Percentiles rank a stretch among this genome's conserved stretches.
These are phyloP conservation scores for Wickerhamiella shivajii DNA, from an alignment of 805 yeast genomes.

Conservation along the genomic window DNA sequence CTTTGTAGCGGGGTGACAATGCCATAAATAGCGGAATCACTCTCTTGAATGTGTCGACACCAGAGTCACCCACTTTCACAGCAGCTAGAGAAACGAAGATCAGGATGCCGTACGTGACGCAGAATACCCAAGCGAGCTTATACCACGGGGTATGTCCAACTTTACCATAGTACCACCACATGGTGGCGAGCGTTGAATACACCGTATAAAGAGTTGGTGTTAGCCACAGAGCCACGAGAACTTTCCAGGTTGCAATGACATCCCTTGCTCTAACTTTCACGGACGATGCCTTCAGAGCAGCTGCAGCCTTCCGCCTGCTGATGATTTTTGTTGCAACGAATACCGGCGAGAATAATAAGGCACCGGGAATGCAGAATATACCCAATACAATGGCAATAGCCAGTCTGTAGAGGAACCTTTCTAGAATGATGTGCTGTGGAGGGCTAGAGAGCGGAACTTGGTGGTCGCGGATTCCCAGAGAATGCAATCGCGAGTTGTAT, in stretches of 20 bases:
- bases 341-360: constrained; percentile 73
- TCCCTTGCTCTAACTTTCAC: constrained; percentile 88
- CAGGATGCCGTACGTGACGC: constrained; percentile 47
- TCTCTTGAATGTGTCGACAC: constrained; percentile 76
- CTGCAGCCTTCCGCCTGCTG: constrained; percentile 54
- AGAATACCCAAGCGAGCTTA: constrained; percentile 24
- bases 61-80: constrained; percentile 79
- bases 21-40: constrained; percentile 59
- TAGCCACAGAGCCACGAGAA: constrained; percentile 71
- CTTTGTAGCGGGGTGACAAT: constrained; percentile 24
- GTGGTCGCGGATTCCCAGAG: constrained; percentile 55
- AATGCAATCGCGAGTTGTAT: constrained; percentile 53
- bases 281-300: constrained; percentile 72
- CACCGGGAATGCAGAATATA: constrained; percentile 73
- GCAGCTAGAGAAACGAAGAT: constrained; percentile 77
- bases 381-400: constrained; percentile 41
- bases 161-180: constrained; percentile 23
- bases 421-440: constrained; percentile 37
- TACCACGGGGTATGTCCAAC: constrained; percentile 9
- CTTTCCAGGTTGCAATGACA: constrained; percentile 95
- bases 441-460: constrained; percentile 49
- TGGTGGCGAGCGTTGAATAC: constrained; percentile 45
- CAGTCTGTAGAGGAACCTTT: constrained; percentile 35
- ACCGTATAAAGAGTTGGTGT: constrained; percentile 76
- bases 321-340: constrained; percentile 63